Conservation (phyloP, 208 protist species). For the Lotmaria passim region DNA sequence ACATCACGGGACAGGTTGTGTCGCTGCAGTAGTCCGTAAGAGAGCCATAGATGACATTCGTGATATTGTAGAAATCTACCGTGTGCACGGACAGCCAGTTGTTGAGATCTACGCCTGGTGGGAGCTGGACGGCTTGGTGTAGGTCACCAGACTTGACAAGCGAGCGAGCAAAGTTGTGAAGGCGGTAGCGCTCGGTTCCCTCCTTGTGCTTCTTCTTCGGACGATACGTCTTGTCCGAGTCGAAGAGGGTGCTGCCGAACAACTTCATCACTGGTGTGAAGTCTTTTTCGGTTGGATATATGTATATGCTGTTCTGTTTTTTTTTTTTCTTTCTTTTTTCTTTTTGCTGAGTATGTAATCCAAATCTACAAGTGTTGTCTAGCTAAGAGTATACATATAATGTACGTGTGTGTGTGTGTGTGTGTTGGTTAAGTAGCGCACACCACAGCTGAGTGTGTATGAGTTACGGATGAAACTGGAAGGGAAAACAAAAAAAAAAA, state of each 20-base stretch:
- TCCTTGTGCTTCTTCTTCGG: conserved; percentile 95
- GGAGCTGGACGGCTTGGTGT: conserved; percentile 94
- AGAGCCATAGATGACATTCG: conserved; percentile 98
- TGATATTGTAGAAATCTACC: conserved; percentile 99
- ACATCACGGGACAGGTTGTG: conserved; percentile 96
- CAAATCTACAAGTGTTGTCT: no score
- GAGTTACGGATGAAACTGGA: no score
- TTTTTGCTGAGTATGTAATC: not conserved
- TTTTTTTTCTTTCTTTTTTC: not conserved
- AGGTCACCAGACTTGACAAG: conserved; percentile 94
- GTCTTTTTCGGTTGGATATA: not conserved
- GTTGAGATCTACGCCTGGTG: conserved; percentile 95
- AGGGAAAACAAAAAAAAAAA: no score
- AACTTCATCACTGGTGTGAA: conserved; percentile 50
- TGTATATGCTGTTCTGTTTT: not conserved
- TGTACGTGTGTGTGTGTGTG: no score
- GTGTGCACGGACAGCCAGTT: conserved; percentile 98
- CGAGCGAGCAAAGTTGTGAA: conserved; percentile 91
- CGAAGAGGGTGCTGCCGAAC: conserved; percentile 81
- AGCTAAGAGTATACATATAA: no score
- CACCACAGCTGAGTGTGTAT: no score
- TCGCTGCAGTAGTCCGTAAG: conserved; percentile 99
- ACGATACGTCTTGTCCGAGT: conserved; percentile 95
- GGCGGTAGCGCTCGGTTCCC: conserved; percentile 94
- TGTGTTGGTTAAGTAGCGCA: no score